Evolutionary conservation across 2,329 filamentous ascomycete species (phyloP).

Genomic region (Aspergillus ochraceoroseus): DNA sequence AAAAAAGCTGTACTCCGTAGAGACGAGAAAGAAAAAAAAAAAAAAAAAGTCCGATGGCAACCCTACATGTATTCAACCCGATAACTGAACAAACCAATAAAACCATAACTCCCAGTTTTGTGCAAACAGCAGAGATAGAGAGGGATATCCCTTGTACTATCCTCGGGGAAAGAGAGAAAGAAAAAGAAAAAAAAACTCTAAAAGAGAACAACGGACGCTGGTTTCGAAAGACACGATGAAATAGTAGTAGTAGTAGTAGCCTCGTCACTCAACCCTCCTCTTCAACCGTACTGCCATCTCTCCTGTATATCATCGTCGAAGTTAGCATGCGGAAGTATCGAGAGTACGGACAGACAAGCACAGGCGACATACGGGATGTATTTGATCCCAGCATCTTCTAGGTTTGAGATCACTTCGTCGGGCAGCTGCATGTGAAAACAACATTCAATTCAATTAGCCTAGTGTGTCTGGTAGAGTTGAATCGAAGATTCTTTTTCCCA

Average conservation of each 20-base stretch:
- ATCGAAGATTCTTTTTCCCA: no score
- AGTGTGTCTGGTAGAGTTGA: no score
- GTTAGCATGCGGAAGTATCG: slow-evolving; percentile 10
- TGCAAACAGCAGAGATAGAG: slow-evolving; percentile 10
- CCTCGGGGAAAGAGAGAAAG: background rate
- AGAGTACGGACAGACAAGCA: background rate
- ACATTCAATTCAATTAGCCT: no score
- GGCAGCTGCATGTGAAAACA: slow-evolving; percentile 43
- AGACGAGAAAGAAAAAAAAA: no score
- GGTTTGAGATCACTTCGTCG: slow-evolving; percentile 52
- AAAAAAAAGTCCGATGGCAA: no score
- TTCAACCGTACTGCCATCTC: slow-evolving; percentile 46
- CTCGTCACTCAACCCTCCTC: slow-evolving; percentile 42
- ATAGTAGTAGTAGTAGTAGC: no score
- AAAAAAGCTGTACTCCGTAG: no score
- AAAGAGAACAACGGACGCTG: background rate
- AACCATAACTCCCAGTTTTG: slow-evolving; percentile 10
- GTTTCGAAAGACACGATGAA: background rate
- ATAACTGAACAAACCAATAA: background rate
- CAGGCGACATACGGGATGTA: slow-evolving; percentile 53
- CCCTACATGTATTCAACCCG: no score
- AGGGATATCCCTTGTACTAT: slow-evolving; percentile 9
- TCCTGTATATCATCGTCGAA: slow-evolving; percentile 22
- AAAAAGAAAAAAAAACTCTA: slow-evolving; percentile 1
- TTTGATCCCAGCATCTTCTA: slow-evolving; percentile 57